Evolutionary conservation across 2,329 filamentous ascomycete species (phyloP).

Genomic region (Chrysosporium queenslandicum): DNA sequence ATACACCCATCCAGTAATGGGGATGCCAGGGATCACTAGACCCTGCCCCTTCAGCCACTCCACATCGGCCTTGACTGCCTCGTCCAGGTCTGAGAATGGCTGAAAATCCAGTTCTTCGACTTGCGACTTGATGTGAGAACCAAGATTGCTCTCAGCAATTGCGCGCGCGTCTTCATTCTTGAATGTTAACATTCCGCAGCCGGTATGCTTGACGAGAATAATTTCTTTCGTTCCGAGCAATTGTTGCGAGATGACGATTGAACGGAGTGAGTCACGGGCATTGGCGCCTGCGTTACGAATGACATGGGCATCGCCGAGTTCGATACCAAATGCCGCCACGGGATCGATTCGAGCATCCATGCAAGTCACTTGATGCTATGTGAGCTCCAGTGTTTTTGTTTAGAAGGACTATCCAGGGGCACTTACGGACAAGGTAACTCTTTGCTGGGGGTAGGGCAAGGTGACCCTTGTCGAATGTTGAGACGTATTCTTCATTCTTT

Average conservation of each 20-base stretch:
- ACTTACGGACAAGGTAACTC: constrained; percentile 54
- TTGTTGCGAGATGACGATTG: constrained; percentile 68
- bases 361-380: constrained; percentile 51
- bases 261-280: constrained; percentile 59
- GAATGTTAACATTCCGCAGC: constrained; percentile 63
- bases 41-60: constrained; percentile 47
- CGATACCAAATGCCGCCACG: constrained; percentile 57
- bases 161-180: constrained; percentile 47
- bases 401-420: background rate
- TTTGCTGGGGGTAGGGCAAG: constrained; percentile 60
- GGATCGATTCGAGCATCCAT: constrained; percentile 71
- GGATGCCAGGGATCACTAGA: constrained; percentile 51
- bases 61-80: constrained; percentile 58
- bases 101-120: constrained; percentile 50
- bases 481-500: constrained; percentile 49
- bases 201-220: constrained; percentile 62
- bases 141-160: constrained; percentile 51
- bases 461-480: constrained; percentile 54
- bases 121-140: constrained; percentile 41
- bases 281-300: constrained; percentile 64
- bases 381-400: background rate
- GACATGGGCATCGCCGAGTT: constrained; percentile 66
- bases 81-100: constrained; percentile 53
- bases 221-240: constrained; percentile 67
- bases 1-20: constrained; percentile 65